phyloP scores from a whole-genome alignment of 257 asterid species.

The Leptodermis oblonga region DNA sequence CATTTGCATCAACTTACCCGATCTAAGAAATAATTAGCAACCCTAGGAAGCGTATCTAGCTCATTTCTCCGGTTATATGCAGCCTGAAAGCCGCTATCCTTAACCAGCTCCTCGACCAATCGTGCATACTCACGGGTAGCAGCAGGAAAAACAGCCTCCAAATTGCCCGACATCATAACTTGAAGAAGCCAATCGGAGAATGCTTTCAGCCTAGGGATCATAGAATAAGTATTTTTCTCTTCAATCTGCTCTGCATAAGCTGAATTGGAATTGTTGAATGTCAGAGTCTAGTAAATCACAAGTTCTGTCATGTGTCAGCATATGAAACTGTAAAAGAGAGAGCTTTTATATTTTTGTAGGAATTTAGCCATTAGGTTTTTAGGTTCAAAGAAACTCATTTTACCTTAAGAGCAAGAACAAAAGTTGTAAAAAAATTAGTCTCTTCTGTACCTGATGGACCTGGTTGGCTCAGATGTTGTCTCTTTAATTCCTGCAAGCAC shows the following conservation, averaged over 20 bases:
- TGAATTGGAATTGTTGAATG: constrained; percentile 18
- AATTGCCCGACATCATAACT: constrained; percentile 59
- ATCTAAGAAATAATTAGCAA: constrained; percentile 75
- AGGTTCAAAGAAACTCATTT: not conserved
- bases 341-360: not conserved
- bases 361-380: not conserved
- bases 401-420: not conserved
- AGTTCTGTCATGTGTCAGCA: not conserved
- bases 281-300: not conserved
- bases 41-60: constrained; percentile 58
- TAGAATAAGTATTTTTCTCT: constrained; percentile 39
- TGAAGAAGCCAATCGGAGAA: constrained; percentile 78
- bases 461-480: constrained; percentile 40
- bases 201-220: constrained; percentile 51
- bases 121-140: constrained; percentile 81
- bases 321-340: not conserved
- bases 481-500: constrained; percentile 38
- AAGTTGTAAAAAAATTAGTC: not conserved
- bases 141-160: constrained; percentile 82
- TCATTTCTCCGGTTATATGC: constrained; percentile 69
- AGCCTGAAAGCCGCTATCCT: constrained; percentile 69
- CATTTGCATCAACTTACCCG: constrained; percentile 35
- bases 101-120: constrained; percentile 67
- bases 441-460: constrained; percentile 71
- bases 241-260: constrained; percentile 41